Evolutionary conservation across 768 basidiomycete genomes (phyloP).

Genomic region (Basidioascus undulatus): DNA sequence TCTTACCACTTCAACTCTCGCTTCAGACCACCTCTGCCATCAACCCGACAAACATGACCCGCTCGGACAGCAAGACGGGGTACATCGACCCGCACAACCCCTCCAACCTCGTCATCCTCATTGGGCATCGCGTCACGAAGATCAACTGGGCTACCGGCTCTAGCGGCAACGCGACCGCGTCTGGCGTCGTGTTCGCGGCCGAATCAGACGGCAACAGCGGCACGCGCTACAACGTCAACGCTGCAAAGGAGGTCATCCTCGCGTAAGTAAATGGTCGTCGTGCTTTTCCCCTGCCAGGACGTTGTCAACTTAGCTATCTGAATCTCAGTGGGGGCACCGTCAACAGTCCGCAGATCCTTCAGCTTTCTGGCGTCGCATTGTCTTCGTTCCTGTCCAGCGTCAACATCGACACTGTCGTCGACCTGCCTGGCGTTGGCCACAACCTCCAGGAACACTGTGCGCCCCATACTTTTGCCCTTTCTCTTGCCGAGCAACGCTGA

Average conservation of each 20-base stretch:
- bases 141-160: conserved; percentile 17
- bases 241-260: conserved; percentile 24
- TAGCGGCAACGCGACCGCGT: conserved; percentile 16
- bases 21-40: conserved; percentile 20
- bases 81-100: conserved; percentile 21
- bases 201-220: conserved; percentile 8
- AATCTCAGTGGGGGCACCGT: conserved; percentile 1
- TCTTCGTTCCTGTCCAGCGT: conserved; percentile 3
- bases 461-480: too few relatives aligned
- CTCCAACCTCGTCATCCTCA: conserved; percentile 22
- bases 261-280: neutral
- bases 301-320: too few relatives aligned
- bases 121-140: conserved; percentile 22
- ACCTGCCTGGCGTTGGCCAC: conserved; percentile 24
- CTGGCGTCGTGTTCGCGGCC: conserved; percentile 20
- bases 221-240: conserved; percentile 18
- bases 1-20: too few relatives aligned
- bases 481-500: too few relatives aligned
- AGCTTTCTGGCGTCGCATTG: conserved; percentile 6
- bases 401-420: conserved; percentile 16
- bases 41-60: conserved; percentile 18
- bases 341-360: conserved; percentile 9
- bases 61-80: conserved; percentile 20
- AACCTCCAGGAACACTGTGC: conserved; percentile 23
- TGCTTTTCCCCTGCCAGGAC: too few relatives aligned